Base-by-base conservation (phyloP, 495 filamentous ascomycete species). In the Penicillium bovifimosum region DNA sequence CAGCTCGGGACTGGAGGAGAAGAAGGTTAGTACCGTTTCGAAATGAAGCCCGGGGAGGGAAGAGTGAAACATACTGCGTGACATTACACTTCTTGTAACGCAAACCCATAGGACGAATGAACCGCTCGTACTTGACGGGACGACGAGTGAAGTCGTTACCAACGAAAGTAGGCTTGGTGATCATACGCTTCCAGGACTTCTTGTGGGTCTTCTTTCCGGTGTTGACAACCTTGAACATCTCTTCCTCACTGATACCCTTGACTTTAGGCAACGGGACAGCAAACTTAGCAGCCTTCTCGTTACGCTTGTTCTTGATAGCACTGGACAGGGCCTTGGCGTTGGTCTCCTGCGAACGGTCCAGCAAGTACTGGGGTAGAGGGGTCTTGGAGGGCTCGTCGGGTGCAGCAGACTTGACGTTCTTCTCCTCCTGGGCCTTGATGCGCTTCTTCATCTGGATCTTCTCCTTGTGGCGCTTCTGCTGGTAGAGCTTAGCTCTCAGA, bases 371-470 rank as follows among this genome's bases (percentile, higher is more conserved):
- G 27, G 91, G 91, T 50, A 96, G 68, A 39, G 91, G 85, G 29
- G 85, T 86, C 67, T 73, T 70, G 55, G 83, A 84, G 17, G 88
- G 85, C 70, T 87, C 84, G 50, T 82, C 73, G 57, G 84, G 81
- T n/a, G 82, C 80, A n/a, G 82, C 77, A n/a, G 88, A 86, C 72
- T 96, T 95, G 77, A 97, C 84, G 64, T 95, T 95, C 70, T 88
- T 86, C 77, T 96, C 88, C 68, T 98, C 93, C 75, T 92, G 87
- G 52, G 86, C 85, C 70, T 86, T 87, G 81, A 98, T 95, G 62
- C 84, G 78, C 82, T 98, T 96, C 72, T 88, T 87, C 88, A 98
- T 92, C 83, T 96, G 91, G 69, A 99, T 97, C 86, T 99, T 99
- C 75, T 97, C 88, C 63, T 86, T 81, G 73, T 91, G 89, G 35